Percentiles rank a stretch among this genome's conserved stretches.
Conservation (phyloP, 768 basidiomycete species). For the Gelatoporia subvermispora region DNA sequence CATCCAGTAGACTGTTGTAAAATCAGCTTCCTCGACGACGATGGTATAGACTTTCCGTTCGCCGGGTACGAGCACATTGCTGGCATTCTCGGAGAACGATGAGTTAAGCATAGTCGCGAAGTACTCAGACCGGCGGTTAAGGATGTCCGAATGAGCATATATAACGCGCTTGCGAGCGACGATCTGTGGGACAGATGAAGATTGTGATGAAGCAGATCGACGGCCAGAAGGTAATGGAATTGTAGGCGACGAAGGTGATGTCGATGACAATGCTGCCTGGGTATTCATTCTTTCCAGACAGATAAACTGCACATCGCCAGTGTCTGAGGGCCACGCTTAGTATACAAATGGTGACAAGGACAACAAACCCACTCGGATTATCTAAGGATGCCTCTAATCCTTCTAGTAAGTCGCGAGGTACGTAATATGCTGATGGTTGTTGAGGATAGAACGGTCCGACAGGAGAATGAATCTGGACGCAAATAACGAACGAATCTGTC, state of each 20-base stretch:
- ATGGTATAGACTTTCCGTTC: slow-evolving; percentile 59
- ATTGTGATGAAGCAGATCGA: slow-evolving; percentile 36
- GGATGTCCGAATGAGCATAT: slow-evolving; percentile 76
- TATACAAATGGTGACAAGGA: background rate
- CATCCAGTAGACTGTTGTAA: slow-evolving; percentile 74
- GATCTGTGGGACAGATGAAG: slow-evolving; percentile 35
- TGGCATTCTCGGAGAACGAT: slow-evolving; percentile 57
- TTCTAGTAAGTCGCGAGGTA: slow-evolving; percentile 61
- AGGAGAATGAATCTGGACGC: slow-evolving; percentile 68
- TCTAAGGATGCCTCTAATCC: slow-evolving; percentile 70
- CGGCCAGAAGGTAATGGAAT: slow-evolving; percentile 27
- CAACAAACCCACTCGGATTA: slow-evolving; percentile 50
- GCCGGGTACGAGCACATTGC: slow-evolving; percentile 24
- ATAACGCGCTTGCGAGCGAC: slow-evolving; percentile 68
- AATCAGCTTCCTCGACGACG: slow-evolving; percentile 76
- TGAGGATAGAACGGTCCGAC: slow-evolving; percentile 52
- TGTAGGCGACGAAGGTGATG: slow-evolving; percentile 23
- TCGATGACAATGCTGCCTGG: slow-evolving; percentile 22
- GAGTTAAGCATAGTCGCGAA: slow-evolving; percentile 72
- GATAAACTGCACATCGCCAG: slow-evolving; percentile 73
- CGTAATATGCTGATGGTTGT: slow-evolving; percentile 59
- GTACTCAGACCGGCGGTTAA: slow-evolving; percentile 71
- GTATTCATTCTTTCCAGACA: slow-evolving; percentile 54
- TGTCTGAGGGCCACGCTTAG: slow-evolving; percentile 36
- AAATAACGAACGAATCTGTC: slow-evolving; percentile 67